Base-by-base conservation (phyloP, 805 yeast genomes). In the Schwanniomyces polymorphus region DNA sequence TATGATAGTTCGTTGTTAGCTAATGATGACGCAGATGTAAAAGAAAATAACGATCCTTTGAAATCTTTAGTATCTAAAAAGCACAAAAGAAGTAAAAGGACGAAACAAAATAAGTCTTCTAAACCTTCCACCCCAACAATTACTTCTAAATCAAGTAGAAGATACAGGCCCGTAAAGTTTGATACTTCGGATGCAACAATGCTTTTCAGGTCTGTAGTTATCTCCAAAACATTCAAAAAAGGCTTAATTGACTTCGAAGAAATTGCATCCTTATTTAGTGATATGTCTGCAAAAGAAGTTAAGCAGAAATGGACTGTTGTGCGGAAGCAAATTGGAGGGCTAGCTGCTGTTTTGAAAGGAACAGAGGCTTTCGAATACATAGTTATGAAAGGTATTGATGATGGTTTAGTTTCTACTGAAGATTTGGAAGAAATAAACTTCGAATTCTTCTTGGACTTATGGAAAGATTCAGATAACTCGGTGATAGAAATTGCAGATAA, bases 261-360 rank as follows among this genome's bases (percentile, higher is more conserved):
- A 29, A 82, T 91, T 6, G 73, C 85, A 0, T 58, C 57, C 0
- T 60, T 80, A 5, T 78, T 87, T 41, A 72, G 67, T 5, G 75
- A 63, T 14, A 58, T 68, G 28, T 64, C 59, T 25, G 67, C 78
- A 1, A 79, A 74, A 7, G 68, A 74, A 9, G 65, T 85, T 25
- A 76, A 75, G 51, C 79, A 80, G 43, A 83, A 80, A 49, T 91
- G 97, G 97, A 81, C 86, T 1, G 72, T 79, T 16, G 74, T 87
- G 7, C 75, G 88, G 38, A 78, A 80, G 35, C 68, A 60, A 59
- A 57, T 72, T 55, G 74, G 78, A 50, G 76, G 78, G 7, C 51
- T 63, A 3, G 57, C 56, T 7, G 80, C 85, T 33, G 94, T 94
- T 0, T 64, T 67, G 12, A 73, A 76, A 43, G 86, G 84, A 0